Base-by-base conservation (phyloP, 2,329 filamentous ascomycete genomes). In the Ophiostoma triangulosporum region DNA sequence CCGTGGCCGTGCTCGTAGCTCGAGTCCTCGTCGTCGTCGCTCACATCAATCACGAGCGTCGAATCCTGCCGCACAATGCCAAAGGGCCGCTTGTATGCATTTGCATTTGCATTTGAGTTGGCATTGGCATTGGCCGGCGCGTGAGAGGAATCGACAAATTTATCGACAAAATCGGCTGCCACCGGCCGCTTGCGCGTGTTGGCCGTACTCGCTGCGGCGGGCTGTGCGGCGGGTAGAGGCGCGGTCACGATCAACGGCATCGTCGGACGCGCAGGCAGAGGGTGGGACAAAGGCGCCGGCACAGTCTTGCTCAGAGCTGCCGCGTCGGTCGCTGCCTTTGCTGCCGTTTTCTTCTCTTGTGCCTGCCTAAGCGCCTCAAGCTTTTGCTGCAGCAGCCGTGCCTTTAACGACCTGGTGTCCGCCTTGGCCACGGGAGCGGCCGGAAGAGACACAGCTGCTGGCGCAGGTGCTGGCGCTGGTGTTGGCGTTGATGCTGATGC, bases 31-130 rank as follows among this genome's bases (percentile, higher is more conserved):
- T 71, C 73, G 24, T 73, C 78, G 27, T 95, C 90, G 63, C 88
- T 95, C 36, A 94, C 83, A 59, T 94, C 80, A 60, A 95, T 95
- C 36, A 95, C 78, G 51, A 95, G 77, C 3, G 76, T 76, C 50
- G 81, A 74, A 24, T 83, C 74, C 51, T 76, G 70, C 24, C 73
- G 72, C 48, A 71, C 73, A 45, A 82, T 78, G 12, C 77, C 78
- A 60, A 83, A 82, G 4, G 80, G 76, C 49, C 83, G 79, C 60
- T 86, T 86, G 15, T 66, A 61, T 12, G 57, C 52, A 15, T 56
- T 52, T 4, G 69, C 62, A 1, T 66, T 62, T 20, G 32, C 2
- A 64, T n/a, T n/a, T n/a, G n/a, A n/a, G n/a, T n/a, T n/a, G n/a
- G n/a, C n/a, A n/a, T n/a, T n/a, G n/a, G n/a, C n/a, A n/a, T n/a